Base-by-base conservation (phyloP, 805 yeast genomes). In the Zygoascus flipseniorum region DNA sequence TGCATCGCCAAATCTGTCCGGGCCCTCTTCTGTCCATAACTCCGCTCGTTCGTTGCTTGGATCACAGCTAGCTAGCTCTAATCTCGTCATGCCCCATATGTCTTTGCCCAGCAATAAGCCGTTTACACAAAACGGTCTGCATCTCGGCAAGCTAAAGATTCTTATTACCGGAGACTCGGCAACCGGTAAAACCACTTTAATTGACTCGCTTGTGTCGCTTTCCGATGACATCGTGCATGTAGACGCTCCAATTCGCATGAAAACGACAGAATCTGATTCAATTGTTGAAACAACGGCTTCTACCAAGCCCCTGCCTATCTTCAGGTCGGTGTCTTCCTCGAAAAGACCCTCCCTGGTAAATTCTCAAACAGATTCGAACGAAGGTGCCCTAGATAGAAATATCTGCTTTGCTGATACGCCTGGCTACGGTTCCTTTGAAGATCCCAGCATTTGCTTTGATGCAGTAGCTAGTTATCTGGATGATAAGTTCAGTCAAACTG, bases 101-200 rank as follows among this genome's bases (percentile, higher is more conserved):
- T 18, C 54, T 8, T 46, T 62, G 19, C 60, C 64, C 10, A 48
- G 55, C 18, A 37, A 59, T 8, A 54, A 64, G 23, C 58, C 61
- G 16, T 62, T 60, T 51, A 62, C 65, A 2, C 43, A 52, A 6
- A 53, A 46, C 10, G 66, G 66, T 1, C 52, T 61, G 41, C 52
- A 50, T 8, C 51, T 62, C 43, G 66, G 66, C 28, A 62, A 62
- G 47, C 52, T 62, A 14, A 58, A 62, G 49, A 51, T 62, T 14
- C 52, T 88, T 89, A 82, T 88, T 28, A 88, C 89, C 39, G 96
- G 96, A 63, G 96, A 87, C 67, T 80, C 88, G 47, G 95, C 95
- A 8, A 72, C 87, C 51, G 96, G 96, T 56, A 88, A 88, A 67
- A 84, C 93, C 20, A 84, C 93, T 0, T 86, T 87, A 57, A 76